Conservation (phyloP, 2,329 filamentous ascomycete species). For the Aspergillus sp. region DNA sequence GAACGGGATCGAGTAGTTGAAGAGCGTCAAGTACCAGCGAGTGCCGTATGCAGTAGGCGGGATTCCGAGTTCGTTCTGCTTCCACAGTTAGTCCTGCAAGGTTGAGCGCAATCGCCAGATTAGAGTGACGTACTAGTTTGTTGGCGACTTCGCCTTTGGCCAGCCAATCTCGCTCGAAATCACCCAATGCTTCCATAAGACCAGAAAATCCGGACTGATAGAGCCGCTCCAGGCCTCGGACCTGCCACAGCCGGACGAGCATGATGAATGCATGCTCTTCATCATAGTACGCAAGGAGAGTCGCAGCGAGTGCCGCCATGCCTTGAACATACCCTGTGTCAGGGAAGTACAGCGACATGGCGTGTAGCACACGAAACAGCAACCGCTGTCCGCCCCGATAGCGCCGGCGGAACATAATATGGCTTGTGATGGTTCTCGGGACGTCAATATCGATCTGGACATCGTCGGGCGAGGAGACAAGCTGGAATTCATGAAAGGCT, state of each 20-base stretch:
- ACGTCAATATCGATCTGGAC: slow-evolving; percentile 97
- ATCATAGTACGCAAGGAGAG: slow-evolving; percentile 92
- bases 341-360: slow-evolving; percentile 85
- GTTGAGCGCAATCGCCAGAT: no score
- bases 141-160: slow-evolving; percentile 71
- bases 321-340: slow-evolving; percentile 95
- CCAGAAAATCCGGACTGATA: slow-evolving; percentile 84
- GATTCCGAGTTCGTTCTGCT: slow-evolving; percentile 71
- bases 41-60: slow-evolving; percentile 92
- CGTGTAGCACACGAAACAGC: slow-evolving; percentile 88
- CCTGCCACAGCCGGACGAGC: slow-evolving; percentile 90
- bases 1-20: slow-evolving; percentile 96
- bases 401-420: slow-evolving; percentile 93
- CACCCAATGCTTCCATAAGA: slow-evolving; percentile 78
- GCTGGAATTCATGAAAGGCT: slow-evolving; percentile 71
- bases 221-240: slow-evolving; percentile 79
- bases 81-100: slow-evolving; percentile 5
- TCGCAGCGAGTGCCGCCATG: slow-evolving; percentile 92
- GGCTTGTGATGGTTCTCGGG: slow-evolving; percentile 86
- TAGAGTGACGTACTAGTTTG: slow-evolving; percentile 65
- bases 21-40: slow-evolving; percentile 94
- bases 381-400: slow-evolving; percentile 91
- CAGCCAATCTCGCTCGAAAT: slow-evolving; percentile 85
- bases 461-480: slow-evolving; percentile 78
- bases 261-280: slow-evolving; percentile 94